These are phyloP conservation scores for Yarrowia yakushimensis DNA, from an alignment of 805 yeast species.

Conservation along the genomic window DNA sequence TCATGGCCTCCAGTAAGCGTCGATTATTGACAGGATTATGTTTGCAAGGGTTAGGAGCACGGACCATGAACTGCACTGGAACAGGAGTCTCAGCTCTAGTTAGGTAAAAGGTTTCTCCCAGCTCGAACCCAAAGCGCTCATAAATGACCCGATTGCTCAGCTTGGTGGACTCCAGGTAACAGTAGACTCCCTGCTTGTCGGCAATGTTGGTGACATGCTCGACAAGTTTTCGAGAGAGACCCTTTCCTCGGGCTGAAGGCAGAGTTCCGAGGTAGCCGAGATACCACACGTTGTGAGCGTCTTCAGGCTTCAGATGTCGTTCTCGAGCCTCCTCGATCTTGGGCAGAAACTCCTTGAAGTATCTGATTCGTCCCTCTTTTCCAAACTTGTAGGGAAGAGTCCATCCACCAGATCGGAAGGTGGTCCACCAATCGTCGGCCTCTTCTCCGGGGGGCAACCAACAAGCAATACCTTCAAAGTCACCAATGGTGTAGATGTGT, in stretches of 20 bases:
- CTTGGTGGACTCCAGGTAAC: constrained; percentile 57
- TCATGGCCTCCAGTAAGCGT: constrained; percentile 23
- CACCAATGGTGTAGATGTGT: constrained; percentile 49
- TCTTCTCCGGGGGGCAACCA: constrained; percentile 37
- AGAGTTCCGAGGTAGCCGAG: constrained; percentile 57
- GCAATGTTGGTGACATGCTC: constrained; percentile 48
- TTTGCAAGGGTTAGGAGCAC: constrained; percentile 31
- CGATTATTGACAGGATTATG: constrained; percentile 21
- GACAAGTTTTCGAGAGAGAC: constrained; percentile 51
- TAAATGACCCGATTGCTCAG: constrained; percentile 52
- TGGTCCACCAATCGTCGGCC: constrained; percentile 31
- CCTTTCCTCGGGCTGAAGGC: constrained; percentile 57
- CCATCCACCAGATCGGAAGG: constrained; percentile 34
- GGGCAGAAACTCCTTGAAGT: constrained; percentile 50
- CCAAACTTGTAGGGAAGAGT: constrained; percentile 41
- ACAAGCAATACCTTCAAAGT: constrained; percentile 44
- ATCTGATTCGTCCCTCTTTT: constrained; percentile 47
- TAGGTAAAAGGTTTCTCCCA: constrained; percentile 23
- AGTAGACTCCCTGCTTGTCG: constrained; percentile 38
- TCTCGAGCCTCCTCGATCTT: constrained; percentile 44
- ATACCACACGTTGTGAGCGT: constrained; percentile 48
- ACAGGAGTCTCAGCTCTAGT: constrained; percentile 27
- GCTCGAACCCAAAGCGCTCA: constrained; percentile 49
- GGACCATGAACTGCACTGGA: constrained; percentile 33
- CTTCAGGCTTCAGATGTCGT: constrained; percentile 44